Base-by-base conservation (phyloP, 192 early-diverging fungal genomes). In the Coemansia sp. region DNA sequence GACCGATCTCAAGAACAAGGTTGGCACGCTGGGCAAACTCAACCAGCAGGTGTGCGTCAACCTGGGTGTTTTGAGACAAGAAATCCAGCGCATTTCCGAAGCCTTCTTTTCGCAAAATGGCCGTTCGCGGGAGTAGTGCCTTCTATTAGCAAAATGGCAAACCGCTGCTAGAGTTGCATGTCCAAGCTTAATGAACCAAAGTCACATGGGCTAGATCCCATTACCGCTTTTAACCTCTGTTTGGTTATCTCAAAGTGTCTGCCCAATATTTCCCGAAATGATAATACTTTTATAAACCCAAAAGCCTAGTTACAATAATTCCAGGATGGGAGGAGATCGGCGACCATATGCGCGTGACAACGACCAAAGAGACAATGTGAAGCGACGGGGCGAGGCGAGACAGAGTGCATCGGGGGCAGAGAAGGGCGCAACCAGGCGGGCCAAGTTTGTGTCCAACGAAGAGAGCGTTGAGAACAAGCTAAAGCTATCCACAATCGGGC, bases 401-500 rank as follows among this genome's bases (percentile, higher is more conserved):
- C 19, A 31, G 2, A 14, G 50, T 4, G 17, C 3, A 29, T 22
- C 14, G 11, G 53, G 7, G 17, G 19, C 76, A 14, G 91, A 91
- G 84, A 86, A 26, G 74, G 83, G 19, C 82, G 88, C n/a, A 4
- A 10, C 58, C 83, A 23, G 90, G 9, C 74, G 83, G 3, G 88
- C 89, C 61, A 91, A 91, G 65, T 97, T 96, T 68, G 89, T 94
- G 1, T 66, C 86, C 8, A 89, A 92, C 38, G 82, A 87, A 41
- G 87, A 86, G 35, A 86, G 85, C 69, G 87, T 94, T 2, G 94
- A 98, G 64, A 85, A 84, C 59, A 88, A 89, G 26, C 85, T 98
- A 27, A 96, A 93, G 69, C 85, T 82, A n/a, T 89, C 89, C 39
- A 96, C 95, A 1, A 85, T 96, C 47, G 95, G 95, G 43, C 80